Base-by-base conservation (phyloP, 768 basidiomycete genomes). In the Peribolospora baueri region DNA sequence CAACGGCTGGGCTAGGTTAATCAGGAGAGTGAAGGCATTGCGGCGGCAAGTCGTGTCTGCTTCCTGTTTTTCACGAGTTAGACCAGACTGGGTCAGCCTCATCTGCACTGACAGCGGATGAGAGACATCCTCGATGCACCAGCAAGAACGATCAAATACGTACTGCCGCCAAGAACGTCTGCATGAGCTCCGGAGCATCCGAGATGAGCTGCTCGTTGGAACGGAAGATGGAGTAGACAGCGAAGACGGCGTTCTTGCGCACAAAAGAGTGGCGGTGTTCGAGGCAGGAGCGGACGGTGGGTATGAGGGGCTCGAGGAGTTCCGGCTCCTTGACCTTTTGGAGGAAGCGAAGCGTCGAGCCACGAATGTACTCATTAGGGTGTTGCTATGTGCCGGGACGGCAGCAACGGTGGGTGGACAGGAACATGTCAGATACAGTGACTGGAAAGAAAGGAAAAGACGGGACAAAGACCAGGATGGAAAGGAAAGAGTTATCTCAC, bases 211-310 rank as follows among this genome's bases (percentile, higher is more conserved):
- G 74, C 65, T 95, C 90, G 63, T 87, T 86, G 69, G 84, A 78
- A 67, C 84, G 83, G 69, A 86, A 88, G 69, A 97, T 91, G 54
- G 86, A 79, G 68, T 82, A 90, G 47, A 93, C 74, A 40, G 93
- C 86, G 66, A 98, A 93, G 42, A 97, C 88, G 38, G 93, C 93
- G 65, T 95, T 91, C 72, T 95, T 95, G 63, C 93, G 81, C 54
- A 97, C 93, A 66, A 88, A 98, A 2, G 85, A 84, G 68, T 97
- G 93, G 52, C 91, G 79, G 69, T 97, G 91, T 70, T 98, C 90
- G 55, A 97, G 78, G 67, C 90, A 95, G 42, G 84, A 73, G 40
- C 91, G 80, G 66, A 85, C 86, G 46, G 81, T 87, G 9, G 93
- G 93, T 57, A 97, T 76, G 58, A 97, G 77, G 37, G 93, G 93